Base-by-base conservation (phyloP, 73 alveolate genomes). In the Symbiodinium natans region DNA sequence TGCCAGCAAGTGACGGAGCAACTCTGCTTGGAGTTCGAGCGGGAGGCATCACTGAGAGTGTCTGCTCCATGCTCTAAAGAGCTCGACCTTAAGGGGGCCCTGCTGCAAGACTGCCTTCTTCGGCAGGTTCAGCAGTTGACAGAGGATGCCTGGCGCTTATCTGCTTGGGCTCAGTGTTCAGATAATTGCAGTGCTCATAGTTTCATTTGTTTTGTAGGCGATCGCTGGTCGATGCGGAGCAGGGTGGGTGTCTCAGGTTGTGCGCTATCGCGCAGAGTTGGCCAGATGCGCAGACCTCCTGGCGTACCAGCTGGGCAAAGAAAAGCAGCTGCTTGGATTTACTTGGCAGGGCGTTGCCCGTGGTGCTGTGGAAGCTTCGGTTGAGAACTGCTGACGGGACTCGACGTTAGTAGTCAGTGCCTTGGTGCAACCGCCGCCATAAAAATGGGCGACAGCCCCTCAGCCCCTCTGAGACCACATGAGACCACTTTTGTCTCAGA, bases 301-400 rank as follows among this genome's bases (percentile, higher is more conserved):
- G 80, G 80, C 80, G 9, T 63, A 63, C 13, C 80, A 63, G 80
- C 80, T 63, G 80, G 80, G 80, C 33, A 63, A 63, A 29, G 80
- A 63, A 36, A 63, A 63, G 80, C 80, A 63, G 80, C 40, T 17
- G 33, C 80, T 63, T 23, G 80, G 80, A 31, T 63, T 63, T 27
- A 13, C 80, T 25, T 63, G 36, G 77, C 27, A 63, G 59, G 59
- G 59, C n/a, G n/a, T n/a, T n/a, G 71, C 71, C 23, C 71, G 80
- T 29, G 80, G 80, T 23, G n/a, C n/a, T n/a, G n/a, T n/a, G n/a
- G n/a, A n/a, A n/a, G n/a, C n/a, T n/a, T n/a, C n/a, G n/a, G n/a
- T n/a, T n/a, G n/a, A n/a, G n/a, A n/a, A n/a, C n/a, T n/a, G n/a
- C n/a, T n/a, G n/a, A n/a, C n/a, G n/a, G n/a, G n/a, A n/a, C n/a